Base-by-base conservation (phyloP, 176 grass and related monocot species). In the Musa schizocarpa region DNA sequence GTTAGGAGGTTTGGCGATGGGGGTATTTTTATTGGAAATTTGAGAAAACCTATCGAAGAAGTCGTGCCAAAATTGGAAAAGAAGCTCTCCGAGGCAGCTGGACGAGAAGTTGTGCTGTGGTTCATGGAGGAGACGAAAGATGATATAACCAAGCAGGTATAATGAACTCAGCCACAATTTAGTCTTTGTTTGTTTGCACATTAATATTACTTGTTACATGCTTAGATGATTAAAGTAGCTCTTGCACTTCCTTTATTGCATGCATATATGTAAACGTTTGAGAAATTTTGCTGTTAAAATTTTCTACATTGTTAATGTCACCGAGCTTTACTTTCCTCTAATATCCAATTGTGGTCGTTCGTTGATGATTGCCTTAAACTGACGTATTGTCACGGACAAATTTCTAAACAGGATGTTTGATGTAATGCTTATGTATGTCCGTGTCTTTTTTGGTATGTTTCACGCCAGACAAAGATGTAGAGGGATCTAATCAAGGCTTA, bases 21-120 rank as follows among this genome's bases (percentile, higher is more conserved):
- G 10, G 90, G 90, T 7, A 93, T 98, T 69, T 97, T 98, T 80
- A 83, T 98, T 71, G 94, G 94, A 13, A 98, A 98, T 76, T 83
- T 93, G 68, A 77, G 90, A 74, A 98, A 85, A 75, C 88, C 94
- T 0, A 68, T 98, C 1, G 88, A 93, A 62, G 94, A 93, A 79
- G 90, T 91, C 52, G 79, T 80, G 68, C 90, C 90, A 0, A 93
- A 84, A 79, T 81, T 98, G 75, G 84, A 98, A 78, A 91, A 98
- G 83, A 98, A 93, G 90, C 89, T 98, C 53, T 78, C 90, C 1
- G 94, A 93, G 82, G 88, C 86, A 2, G 90, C 94, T 1, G 88
- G 88, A 2, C 83, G 88, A 9, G 94, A 98, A 43, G 90, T 98
- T n/a, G 87, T 89, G n/a, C 84, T 98, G 3, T 98, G 94, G 94